These are phyloP conservation scores for Huntiella bhutanensis DNA, from an alignment of 2,329 filamentous ascomycete species.

Conservation along the genomic window DNA sequence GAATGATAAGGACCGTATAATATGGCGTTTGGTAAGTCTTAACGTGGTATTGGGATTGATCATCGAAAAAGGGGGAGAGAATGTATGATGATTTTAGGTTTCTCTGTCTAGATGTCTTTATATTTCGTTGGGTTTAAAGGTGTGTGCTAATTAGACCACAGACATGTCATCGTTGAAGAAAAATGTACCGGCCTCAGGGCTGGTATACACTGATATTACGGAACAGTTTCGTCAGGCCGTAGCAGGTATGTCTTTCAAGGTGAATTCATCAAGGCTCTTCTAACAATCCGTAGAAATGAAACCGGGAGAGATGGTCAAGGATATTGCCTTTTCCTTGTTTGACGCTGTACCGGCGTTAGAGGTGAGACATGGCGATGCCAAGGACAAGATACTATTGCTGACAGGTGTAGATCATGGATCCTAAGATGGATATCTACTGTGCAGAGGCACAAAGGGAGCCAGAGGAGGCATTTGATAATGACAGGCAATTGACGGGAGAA, in stretches of 20 bases:
- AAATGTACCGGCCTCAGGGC: conserved; percentile 1
- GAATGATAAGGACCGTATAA: not conserved
- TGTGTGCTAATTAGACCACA: too few species aligned
- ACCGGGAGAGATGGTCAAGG: conserved; percentile 67
- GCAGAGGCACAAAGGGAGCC: conserved; percentile 60
- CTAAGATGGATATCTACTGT: conserved; percentile 95
- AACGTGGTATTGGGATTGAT: too few species aligned
- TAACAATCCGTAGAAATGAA: conserved; percentile 6
- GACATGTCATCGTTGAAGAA: too few species aligned
- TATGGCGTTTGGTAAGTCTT: not conserved
- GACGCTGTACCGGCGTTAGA: conserved; percentile 81
- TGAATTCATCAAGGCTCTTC: not conserved
- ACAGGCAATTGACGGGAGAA: conserved; percentile 46
- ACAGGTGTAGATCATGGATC: conserved; percentile 70
- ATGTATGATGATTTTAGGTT: too few species aligned
- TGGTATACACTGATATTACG: conserved; percentile 11
- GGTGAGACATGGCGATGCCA: conserved; percentile 22
- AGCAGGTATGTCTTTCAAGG: conserved; percentile 3
- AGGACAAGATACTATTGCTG: not conserved
- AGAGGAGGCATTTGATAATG: conserved; percentile 65
- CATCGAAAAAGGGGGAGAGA: too few species aligned
- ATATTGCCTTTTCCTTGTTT: conserved; percentile 85
- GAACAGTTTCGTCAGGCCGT: conserved; percentile 6
- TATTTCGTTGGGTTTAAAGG: too few species aligned
- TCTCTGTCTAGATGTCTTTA: too few species aligned